Evolutionary conservation across 257 asterid genomes (phyloP).

Genomic region (Mitragyna speciosa): DNA sequence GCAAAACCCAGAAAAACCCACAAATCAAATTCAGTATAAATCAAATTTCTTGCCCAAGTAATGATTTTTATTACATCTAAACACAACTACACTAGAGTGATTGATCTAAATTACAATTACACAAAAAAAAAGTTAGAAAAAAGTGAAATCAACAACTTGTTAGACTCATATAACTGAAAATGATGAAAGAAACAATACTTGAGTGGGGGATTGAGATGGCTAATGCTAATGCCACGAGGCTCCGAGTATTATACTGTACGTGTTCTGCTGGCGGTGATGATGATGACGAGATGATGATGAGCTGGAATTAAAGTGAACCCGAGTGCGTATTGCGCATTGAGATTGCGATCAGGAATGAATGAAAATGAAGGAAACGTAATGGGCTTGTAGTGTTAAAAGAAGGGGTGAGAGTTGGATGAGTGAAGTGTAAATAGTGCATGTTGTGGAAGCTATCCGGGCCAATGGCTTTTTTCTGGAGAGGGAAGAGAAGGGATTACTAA

Average conservation of each 20-base stretch:
- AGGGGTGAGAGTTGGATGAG: not conserved
- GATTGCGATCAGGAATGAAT: not conserved
- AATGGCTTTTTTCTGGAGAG: not conserved
- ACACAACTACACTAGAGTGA: not conserved
- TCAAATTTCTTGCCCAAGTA: not conserved
- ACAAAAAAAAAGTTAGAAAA: not conserved
- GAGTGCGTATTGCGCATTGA: not conserved
- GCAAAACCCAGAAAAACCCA: conserved; percentile 14
- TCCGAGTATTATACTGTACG: not conserved
- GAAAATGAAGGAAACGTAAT: not conserved
- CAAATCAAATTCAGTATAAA: conserved; percentile 7
- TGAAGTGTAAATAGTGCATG: conserved; percentile 1
- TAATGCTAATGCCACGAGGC: not conserved
- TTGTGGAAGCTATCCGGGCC: conserved; percentile 3
- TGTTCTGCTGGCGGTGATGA: not conserved
- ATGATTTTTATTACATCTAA: not conserved
- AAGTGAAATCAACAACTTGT: not conserved
- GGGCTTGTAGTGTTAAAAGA: not conserved
- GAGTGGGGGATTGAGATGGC: not conserved
- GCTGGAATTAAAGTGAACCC: not conserved
- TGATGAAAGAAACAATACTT: not conserved
- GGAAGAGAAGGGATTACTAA: not conserved
- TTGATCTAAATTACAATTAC: not conserved
- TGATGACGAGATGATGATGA: not conserved
- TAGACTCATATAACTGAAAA: not conserved